Conservation (phyloP, 805 yeast species). For the Saccharomycopsis babjevae region DNA sequence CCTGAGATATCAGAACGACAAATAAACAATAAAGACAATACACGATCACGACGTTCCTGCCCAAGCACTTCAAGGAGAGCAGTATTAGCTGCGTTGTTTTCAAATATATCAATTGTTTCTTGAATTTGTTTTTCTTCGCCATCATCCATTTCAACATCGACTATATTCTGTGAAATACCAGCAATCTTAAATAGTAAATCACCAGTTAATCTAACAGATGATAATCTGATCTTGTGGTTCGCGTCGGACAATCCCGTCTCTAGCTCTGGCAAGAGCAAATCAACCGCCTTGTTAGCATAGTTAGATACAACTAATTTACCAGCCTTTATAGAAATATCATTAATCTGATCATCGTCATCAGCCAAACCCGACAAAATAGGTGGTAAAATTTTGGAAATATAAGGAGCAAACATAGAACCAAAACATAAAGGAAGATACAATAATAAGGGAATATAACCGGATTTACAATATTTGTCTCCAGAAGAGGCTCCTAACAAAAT, state of each 20-base stretch:
- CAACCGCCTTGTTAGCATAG: conserved; percentile 88
- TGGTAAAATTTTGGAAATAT: conserved; percentile 76
- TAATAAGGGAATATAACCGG: conserved; percentile 85
- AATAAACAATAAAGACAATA: conserved; percentile 76
- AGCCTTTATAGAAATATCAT: conserved; percentile 84
- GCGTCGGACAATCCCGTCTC: conserved; percentile 80
- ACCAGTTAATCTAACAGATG: conserved; percentile 92
- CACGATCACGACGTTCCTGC: conserved; percentile 74
- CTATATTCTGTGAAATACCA: conserved; percentile 69
- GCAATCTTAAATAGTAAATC: conserved; percentile 89
- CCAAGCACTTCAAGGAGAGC: conserved; percentile 77
- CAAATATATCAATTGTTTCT: conserved; percentile 18
- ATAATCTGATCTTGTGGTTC: conserved; percentile 77
- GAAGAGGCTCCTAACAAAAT: conserved; percentile 64
- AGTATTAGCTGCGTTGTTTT: conserved; percentile 20
- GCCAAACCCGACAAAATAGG: conserved; percentile 88
- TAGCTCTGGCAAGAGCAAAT: conserved; percentile 83
- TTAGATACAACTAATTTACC: conserved; percentile 87
- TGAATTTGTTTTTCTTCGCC: conserved; percentile 27
- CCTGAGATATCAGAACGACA: conserved; percentile 90
- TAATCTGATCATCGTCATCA: conserved; percentile 73
- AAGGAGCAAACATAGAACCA: conserved; percentile 85
- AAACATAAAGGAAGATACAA: conserved; percentile 90
- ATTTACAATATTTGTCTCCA: conserved; percentile 64
- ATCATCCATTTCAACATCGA: conserved; percentile 45